Percentiles rank a stretch among this genome's conserved stretches.
Conservation (phyloP, 1,284 basidiomycete genomes). For the Laetiporus sulphureus region DNA sequence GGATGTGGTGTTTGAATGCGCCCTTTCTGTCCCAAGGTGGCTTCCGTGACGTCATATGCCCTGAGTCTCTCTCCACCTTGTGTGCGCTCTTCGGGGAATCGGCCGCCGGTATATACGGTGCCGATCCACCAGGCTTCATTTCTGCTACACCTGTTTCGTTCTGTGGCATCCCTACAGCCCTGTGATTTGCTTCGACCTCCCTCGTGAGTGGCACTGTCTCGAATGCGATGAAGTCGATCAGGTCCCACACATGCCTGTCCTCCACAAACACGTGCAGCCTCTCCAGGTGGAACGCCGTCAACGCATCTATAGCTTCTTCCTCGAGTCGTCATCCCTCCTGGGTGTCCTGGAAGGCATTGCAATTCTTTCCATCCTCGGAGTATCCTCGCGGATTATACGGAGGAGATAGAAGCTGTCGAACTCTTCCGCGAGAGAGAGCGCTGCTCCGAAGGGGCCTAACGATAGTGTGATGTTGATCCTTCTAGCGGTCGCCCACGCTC, state of each 20-base stretch:
- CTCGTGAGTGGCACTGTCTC: constrained; percentile 71
- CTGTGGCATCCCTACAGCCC: constrained; percentile 43
- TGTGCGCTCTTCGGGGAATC: constrained; percentile 36
- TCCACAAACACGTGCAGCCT: constrained; percentile 50
- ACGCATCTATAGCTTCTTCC: constrained; percentile 39
- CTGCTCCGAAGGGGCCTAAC: constrained; percentile 71
- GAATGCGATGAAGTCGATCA: constrained; percentile 65
- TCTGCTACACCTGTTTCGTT: too few species aligned
- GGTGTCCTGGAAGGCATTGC: constrained; percentile 37
- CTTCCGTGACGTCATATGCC: too few species aligned
- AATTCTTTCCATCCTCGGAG: constrained; percentile 26
- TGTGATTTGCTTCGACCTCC: constrained; percentile 62
- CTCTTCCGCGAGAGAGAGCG: constrained; percentile 62
- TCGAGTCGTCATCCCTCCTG: constrained; percentile 20
- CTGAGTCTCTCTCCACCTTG: too few species aligned
- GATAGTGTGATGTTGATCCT: constrained; percentile 71
- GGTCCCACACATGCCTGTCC: constrained; percentile 44
- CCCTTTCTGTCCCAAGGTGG: too few species aligned
- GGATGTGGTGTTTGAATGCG: too few species aligned
- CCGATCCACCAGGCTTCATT: constrained; percentile 80
- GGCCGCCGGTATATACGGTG: constrained; percentile 58
- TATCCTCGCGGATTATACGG: constrained; percentile 60
- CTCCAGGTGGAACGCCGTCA: constrained; percentile 63
- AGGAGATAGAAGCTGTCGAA: constrained; percentile 67
- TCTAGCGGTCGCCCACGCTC: too few species aligned